A percentile compares a stretch with the other conserved stretches of the same genome.
These are phyloP conservation scores for Boeremia exigua DNA, from an alignment of 2,329 filamentous ascomycete genomes.

Conservation along the genomic window DNA sequence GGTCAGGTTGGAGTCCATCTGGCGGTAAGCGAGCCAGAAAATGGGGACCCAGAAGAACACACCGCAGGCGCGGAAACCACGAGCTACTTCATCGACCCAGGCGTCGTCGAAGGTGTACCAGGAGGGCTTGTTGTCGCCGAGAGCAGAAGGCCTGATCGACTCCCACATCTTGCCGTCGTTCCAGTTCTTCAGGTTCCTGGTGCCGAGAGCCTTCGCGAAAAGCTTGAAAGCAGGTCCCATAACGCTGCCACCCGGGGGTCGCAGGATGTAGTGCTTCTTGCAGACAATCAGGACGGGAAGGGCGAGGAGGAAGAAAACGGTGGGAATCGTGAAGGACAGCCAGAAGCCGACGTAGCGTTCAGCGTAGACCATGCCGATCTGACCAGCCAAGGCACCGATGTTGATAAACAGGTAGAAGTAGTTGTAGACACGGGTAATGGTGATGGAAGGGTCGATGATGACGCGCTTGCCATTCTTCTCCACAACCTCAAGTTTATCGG, in stretches of 20 bases:
- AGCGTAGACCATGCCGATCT: constrained; percentile 48
- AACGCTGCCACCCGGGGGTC: constrained; percentile 71
- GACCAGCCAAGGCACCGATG: constrained; percentile 45
- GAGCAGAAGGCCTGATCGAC: constrained; percentile 67
- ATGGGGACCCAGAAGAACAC: constrained; percentile 65
- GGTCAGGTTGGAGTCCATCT: constrained; percentile 69
- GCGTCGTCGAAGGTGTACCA: constrained; percentile 84
- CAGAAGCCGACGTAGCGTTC: constrained; percentile 70
- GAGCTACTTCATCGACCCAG: constrained; percentile 80
- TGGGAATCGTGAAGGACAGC: constrained; percentile 73
- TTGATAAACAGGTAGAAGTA: constrained; percentile 51
- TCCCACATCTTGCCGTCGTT: constrained; percentile 67
- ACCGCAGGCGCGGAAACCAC: constrained; percentile 57
- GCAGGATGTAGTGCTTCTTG: constrained; percentile 66
- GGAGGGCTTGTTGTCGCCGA: constrained; percentile 61
- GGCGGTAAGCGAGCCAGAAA: constrained; percentile 72
- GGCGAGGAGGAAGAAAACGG: constrained; percentile 65
- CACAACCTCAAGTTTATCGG: constrained; percentile 58
- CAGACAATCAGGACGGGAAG: constrained; percentile 65
- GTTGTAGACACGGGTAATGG: constrained; percentile 72
- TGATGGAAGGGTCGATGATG: constrained; percentile 70
- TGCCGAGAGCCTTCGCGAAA: constrained; percentile 57
- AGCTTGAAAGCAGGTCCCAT: constrained; percentile 69
- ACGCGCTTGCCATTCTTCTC: constrained; percentile 61
- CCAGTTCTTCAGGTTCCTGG: constrained; percentile 61